Evolutionary conservation across 805 yeast species (phyloP), one percentile per base, ranked within the genome.

Genomic region (Metschnikowia colocasiae): DNA sequence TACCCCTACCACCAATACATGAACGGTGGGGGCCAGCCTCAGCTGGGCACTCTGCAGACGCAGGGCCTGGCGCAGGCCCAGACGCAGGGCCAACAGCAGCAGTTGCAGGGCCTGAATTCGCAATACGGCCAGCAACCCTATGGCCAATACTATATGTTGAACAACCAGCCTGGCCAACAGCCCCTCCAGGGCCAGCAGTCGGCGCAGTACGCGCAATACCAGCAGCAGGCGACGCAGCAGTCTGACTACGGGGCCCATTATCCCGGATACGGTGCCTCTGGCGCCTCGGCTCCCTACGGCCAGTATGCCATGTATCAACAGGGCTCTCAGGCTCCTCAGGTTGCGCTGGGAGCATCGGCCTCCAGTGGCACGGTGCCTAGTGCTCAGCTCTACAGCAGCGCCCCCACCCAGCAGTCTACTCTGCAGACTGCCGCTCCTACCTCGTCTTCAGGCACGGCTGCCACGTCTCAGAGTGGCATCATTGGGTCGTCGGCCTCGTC

Each of bases 391-490:
- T 54, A 54, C 45, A 47, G 42, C 2, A 45, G 48, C 2, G 49
- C 49, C 1, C 43, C 51, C 1, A 40, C 43, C n/a, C 55, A 43
- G 25, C 49, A 42, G 34, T 50, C 43, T 15, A 23, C 48, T 1
- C 41, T 50, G 18, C 54, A 43, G 27, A 36, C 57, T 16, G 40
- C 57, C 1, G 51, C 43, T 18, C 49, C 56, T 4, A 45, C 50
- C 10, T 29, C 49, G 12, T 40, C 51, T 29, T 43, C 48, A 58
- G 49, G 63, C 60, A 45, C 62, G 58, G 43, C 62, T 53, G 57
- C 64, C 59, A 33, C 67, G 48, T 51, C 63, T 49, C 50, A 61
- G 55, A 41, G 52, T 15, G 55, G 55, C 40, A 40, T 56, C 1
- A 33, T 56, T 5, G 49, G 50, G 15, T 47, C 58, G 20, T 49